Evolutionary conservation across 73 alveolate species (phyloP).

Genomic region (Stentor coeruleus): DNA sequence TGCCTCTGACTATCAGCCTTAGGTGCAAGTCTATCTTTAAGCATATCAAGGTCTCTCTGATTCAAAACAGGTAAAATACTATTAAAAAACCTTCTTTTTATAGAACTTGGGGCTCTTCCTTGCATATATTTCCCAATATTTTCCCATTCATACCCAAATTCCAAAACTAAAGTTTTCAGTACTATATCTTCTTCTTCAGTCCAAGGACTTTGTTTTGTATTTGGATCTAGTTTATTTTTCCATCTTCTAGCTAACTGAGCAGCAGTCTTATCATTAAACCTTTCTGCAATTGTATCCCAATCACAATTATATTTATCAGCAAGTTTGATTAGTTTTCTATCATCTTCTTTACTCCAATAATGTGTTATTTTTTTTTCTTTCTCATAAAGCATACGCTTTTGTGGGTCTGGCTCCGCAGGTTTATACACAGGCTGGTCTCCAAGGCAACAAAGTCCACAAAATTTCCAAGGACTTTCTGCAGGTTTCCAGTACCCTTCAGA

Average conservation of each 20-base stretch:
- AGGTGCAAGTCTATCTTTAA: not conserved
- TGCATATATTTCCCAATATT: not conserved
- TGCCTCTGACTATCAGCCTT: not conserved
- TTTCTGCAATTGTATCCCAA: conserved; percentile 36
- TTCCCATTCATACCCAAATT: conserved; percentile 19
- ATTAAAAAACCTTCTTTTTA: not conserved
- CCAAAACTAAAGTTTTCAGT: not conserved
- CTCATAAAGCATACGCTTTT: not conserved
- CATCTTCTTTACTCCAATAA: conserved; percentile 20
- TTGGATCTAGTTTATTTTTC: conserved; percentile 81
- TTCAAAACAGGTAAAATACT: not conserved
- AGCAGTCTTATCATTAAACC: not conserved
- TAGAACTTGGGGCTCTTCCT: not conserved
- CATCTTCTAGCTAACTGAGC: not conserved
- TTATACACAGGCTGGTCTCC: not conserved
- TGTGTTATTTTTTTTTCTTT: not conserved
- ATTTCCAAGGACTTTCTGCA: not conserved
- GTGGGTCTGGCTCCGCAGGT: not conserved
- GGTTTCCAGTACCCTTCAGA: conserved; percentile 19
- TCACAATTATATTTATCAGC: not conserved
- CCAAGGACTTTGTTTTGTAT: conserved; percentile 82
- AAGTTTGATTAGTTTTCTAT: not conserved
- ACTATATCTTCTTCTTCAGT: conserved; percentile 83
- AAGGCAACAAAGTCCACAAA: not conserved
- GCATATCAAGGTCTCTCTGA: not conserved